A percentile compares a stretch with the other conserved stretches of the same genome.
Evolutionary conservation across 139 green algal genomes (phyloP).

Genomic region (Chlamydomonas sphaeroides): DNA sequence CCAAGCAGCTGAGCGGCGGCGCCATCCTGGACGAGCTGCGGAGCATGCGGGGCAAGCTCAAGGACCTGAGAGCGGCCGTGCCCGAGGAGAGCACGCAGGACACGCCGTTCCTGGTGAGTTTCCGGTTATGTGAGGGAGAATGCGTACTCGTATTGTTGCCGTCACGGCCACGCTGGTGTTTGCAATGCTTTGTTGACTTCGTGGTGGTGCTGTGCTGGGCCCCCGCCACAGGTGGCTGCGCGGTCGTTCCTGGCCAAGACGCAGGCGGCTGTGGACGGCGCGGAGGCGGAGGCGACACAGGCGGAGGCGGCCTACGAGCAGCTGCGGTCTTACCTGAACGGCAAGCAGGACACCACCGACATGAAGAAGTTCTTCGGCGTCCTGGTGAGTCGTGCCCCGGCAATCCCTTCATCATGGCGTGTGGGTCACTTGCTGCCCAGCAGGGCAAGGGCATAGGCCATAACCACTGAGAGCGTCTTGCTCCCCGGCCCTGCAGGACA

Average conservation of each 20-base stretch:
- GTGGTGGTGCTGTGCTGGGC: too few relatives aligned
- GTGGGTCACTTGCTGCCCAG: too few relatives aligned
- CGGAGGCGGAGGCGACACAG: conserved; percentile 7
- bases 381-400: too few relatives aligned
- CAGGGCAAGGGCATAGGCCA: too few relatives aligned
- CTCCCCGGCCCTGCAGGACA: too few relatives aligned
- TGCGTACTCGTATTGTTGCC: neutral
- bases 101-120: conserved; percentile 15
- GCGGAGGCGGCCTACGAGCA: conserved; percentile 17
- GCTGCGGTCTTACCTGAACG: conserved; percentile 58
- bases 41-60: conserved; percentile 37
- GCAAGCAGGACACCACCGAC: conserved; percentile 44
- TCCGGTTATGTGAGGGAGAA: neutral
- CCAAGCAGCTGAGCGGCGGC: conserved; percentile 43
- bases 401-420: too few relatives aligned
- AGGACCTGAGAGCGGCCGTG: neutral
- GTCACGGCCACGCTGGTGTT: too few relatives aligned
- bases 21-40: conserved; percentile 45
- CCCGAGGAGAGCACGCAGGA: too few relatives aligned
- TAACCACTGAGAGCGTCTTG: too few relatives aligned
- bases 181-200: too few relatives aligned
- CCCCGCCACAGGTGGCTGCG: neutral
- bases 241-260: neutral
- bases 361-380: conserved; percentile 57
- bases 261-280: neutral